Evolutionary conservation across 768 basidiomycete species (phyloP).

Genomic region (Pholiota microspora): DNA sequence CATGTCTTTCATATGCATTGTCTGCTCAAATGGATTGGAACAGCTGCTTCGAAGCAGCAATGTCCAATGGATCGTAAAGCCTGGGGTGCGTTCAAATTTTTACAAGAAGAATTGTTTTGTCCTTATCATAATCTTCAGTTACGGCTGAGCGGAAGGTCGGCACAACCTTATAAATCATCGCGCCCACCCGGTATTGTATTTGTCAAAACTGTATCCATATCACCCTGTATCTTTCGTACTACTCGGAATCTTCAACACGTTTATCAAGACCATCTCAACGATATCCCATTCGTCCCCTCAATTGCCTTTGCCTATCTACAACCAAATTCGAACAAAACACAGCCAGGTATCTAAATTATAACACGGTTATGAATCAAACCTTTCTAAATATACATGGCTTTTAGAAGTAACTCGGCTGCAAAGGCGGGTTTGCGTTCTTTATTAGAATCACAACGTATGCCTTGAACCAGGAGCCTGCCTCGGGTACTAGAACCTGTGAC

Average conservation of each 20-base stretch:
- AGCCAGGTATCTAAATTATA: not conserved
- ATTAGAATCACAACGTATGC: slow-evolving; percentile 58
- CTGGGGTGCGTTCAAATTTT: slow-evolving; percentile 66
- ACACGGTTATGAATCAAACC: not conserved
- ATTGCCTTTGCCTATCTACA: not conserved
- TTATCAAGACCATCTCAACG: not conserved
- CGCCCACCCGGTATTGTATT: not conserved
- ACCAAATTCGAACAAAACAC: not conserved
- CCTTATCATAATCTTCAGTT: slow-evolving; percentile 1
- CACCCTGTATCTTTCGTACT: not conserved
- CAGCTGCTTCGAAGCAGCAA: slow-evolving; percentile 85
- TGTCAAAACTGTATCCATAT: not conserved
- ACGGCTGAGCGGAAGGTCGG: slow-evolving; percentile 16
- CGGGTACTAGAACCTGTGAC: slow-evolving; percentile 30
- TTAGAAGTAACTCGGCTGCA: slow-evolving; percentile 18
- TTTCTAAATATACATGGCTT: not conserved
- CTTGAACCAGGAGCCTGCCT: slow-evolving; percentile 42
- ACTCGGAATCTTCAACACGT: not conserved
- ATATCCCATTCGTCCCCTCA: not conserved
- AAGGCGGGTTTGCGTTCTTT: slow-evolving; percentile 46
- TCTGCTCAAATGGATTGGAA: slow-evolving; percentile 93
- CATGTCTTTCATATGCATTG: slow-evolving; percentile 99
- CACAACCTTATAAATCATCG: not conserved
- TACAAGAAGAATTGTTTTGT: not conserved
- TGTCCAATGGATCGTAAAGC: slow-evolving; percentile 97